Conservation (phyloP, 495 filamentous ascomycete genomes). For the Penicillium silybi region DNA sequence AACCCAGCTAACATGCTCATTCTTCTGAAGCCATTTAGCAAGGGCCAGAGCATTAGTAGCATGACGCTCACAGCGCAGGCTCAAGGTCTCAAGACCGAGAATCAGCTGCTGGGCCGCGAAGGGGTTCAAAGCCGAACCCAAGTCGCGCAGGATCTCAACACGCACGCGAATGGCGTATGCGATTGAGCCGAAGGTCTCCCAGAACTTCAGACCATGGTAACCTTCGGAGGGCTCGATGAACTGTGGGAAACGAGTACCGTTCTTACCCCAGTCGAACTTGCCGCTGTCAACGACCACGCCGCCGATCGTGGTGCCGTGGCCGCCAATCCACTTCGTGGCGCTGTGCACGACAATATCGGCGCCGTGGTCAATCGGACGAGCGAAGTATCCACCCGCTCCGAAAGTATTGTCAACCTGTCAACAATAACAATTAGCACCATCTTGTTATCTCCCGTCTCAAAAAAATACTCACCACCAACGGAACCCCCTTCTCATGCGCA, state of each 20-base stretch:
- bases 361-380: conserved; percentile 86
- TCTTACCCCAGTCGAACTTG: conserved; percentile 94
- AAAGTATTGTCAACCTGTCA: conserved; percentile 90
- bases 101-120: conserved; percentile 95
- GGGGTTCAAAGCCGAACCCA: conserved; percentile 81
- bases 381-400: conserved; percentile 90
- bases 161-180: conserved; percentile 79
- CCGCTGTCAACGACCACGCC: conserved; percentile 89
- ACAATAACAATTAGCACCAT: not conserved
- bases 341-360: conserved; percentile 94
- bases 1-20: conserved; percentile 86
- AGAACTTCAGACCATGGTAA: conserved; percentile 96
- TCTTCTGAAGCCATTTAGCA: conserved; percentile 79
- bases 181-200: conserved; percentile 87
- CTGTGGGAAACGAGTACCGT: conserved; percentile 86
- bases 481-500: conserved; percentile 76
- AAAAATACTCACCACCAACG: conserved; percentile 64
- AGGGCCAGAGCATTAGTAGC: conserved; percentile 79
- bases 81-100: conserved; percentile 86
- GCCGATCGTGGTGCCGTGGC: conserved; percentile 92
- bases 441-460: not conserved
- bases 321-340: conserved; percentile 98
- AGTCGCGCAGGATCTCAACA: conserved; percentile 84
- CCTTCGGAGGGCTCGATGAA: conserved; percentile 88
- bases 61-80: conserved; percentile 81